Percentiles rank a stretch among this genome's conserved stretches.
Conservation (phyloP, 108 stramenopile genomes). For the Skeletonema tropicum region DNA sequence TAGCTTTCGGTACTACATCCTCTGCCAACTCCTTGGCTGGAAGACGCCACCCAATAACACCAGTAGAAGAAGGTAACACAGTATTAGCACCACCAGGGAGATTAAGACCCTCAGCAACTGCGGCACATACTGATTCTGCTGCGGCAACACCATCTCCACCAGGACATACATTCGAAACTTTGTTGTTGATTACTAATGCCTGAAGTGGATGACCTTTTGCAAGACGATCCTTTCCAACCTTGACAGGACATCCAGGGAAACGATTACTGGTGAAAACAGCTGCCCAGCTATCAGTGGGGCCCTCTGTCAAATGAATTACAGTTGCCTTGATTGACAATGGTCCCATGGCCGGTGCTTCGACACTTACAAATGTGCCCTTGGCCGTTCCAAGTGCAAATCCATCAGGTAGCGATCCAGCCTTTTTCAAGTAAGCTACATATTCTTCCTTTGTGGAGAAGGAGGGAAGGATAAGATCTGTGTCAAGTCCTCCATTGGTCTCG, state of each 20-base stretch:
- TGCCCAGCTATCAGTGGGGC: conserved; percentile 87
- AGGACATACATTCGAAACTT: conserved; percentile 95
- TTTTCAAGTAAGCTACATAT: conserved; percentile 66
- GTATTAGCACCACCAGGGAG: conserved; percentile 69
- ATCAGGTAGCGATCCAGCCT: conserved; percentile 64
- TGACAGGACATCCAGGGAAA: conserved; percentile 95
- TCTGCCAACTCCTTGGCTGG: conserved; percentile 88
- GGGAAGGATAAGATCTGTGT: conserved; percentile 65
- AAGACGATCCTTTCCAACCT: conserved; percentile 84
- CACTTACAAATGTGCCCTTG: conserved; percentile 76
- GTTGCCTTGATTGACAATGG: conserved; percentile 78
- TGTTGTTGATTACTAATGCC: conserved; percentile 95
- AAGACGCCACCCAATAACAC: conserved; percentile 98
- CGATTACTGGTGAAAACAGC: conserved; percentile 87
- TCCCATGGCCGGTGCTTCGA: conserved; percentile 83
- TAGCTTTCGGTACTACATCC: conserved; percentile 79
- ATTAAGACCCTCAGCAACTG: conserved; percentile 78
- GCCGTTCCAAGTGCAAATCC: conserved; percentile 87
- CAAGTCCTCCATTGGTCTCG: conserved; percentile 13
- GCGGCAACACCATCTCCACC: conserved; percentile 89
- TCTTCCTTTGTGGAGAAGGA: conserved; percentile 66
- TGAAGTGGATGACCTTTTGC: conserved; percentile 79
- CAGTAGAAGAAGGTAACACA: conserved; percentile 92
- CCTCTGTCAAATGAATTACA: conserved; percentile 84
- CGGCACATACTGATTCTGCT: conserved; percentile 85